Evolutionary conservation across 2,329 filamentous ascomycete species (phyloP).

Genomic region (Cercospora sesami): DNA sequence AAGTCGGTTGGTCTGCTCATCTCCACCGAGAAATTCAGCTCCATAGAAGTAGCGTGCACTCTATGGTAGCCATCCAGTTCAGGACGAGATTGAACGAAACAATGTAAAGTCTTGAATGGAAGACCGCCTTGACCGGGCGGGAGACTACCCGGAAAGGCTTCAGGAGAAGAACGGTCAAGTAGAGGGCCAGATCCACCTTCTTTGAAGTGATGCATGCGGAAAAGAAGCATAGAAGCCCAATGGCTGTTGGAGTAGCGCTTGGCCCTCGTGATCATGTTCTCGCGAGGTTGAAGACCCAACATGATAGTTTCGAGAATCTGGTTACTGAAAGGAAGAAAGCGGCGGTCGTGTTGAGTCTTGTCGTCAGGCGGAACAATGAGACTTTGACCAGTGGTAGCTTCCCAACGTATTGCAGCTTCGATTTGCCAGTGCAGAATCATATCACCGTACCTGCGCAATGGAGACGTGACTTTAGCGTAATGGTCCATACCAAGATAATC

Average conservation of each 20-base stretch:
- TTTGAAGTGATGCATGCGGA: slow-evolving; percentile 56
- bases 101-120: slow-evolving; percentile 22
- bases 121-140: slow-evolving; percentile 17
- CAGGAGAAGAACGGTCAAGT: background rate
- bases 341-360: slow-evolving; percentile 26
- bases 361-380: slow-evolving; percentile 39
- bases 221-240: slow-evolving; percentile 57
- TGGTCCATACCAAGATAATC: slow-evolving; percentile 52
- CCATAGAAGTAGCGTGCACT: slow-evolving; percentile 19
- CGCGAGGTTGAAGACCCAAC: slow-evolving; percentile 46
- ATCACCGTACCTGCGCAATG: slow-evolving; percentile 61
- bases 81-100: slow-evolving; percentile 9
- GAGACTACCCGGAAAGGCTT: background rate
- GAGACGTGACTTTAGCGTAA: slow-evolving; percentile 62
- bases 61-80: background rate
- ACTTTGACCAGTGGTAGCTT: slow-evolving; percentile 49
- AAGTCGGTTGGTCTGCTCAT: slow-evolving; percentile 27
- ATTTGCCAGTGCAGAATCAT: slow-evolving; percentile 65
- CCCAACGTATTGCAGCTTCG: slow-evolving; percentile 60
- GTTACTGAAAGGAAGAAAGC: slow-evolving; percentile 53
- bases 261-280: slow-evolving; percentile 45
- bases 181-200: background rate
- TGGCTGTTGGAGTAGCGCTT: slow-evolving; percentile 42
- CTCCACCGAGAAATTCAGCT: slow-evolving; percentile 24
- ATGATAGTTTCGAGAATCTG: slow-evolving; percentile 53